phyloP scores from a whole-genome alignment of 2,329 filamentous ascomycete genomes.

The Trichoderma citrinoviride region DNA sequence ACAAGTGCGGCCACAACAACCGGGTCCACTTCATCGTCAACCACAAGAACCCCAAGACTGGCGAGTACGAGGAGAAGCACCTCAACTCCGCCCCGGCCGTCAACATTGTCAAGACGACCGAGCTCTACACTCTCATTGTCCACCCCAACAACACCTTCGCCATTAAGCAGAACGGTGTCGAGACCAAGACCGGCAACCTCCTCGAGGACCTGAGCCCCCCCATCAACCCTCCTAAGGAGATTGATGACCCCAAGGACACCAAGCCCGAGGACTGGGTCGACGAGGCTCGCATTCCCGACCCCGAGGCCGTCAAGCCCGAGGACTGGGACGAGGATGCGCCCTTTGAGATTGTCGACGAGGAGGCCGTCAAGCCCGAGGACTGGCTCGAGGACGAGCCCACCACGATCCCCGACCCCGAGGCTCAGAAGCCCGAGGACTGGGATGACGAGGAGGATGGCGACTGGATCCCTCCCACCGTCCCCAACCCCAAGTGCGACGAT shows the following conservation, averaged over 20 bases:
- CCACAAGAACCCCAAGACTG: conserved; percentile 99
- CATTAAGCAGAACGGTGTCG: conserved; percentile 87
- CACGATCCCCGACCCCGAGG: conserved; percentile 85
- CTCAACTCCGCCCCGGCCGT: conserved; percentile 78
- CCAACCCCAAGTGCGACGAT: conserved; percentile 95
- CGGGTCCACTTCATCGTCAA: conserved; percentile 99
- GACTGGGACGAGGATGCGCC: conserved; percentile 99
- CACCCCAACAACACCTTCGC: conserved; percentile 94
- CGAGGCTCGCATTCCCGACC: conserved; percentile 84
- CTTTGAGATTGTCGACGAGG: conserved; percentile 92
- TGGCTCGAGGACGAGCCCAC: conserved; percentile 90
- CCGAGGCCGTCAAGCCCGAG: conserved; percentile 91
- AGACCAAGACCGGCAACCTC: conserved; percentile 83
- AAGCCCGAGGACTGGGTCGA: conserved; percentile 98
- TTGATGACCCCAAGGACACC: conserved; percentile 87
- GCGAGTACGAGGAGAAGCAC: conserved; percentile 99
- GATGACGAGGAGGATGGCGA: conserved; percentile 99
- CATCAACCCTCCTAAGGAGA: conserved; percentile 94
- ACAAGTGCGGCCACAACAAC: conserved; percentile 99
- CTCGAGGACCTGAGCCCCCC: conserved; percentile 89
- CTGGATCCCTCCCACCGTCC: conserved; percentile 84
- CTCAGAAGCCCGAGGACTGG: conserved; percentile 98
- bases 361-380: conserved; percentile 86
- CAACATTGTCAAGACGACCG: conserved; percentile 84
- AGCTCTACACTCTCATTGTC: conserved; percentile 95